A percentile compares a stretch with the other conserved stretches of the same genome.
Conservation (phyloP, 2,329 filamentous ascomycete species). For the Sarocladiaceae sp. region DNA sequence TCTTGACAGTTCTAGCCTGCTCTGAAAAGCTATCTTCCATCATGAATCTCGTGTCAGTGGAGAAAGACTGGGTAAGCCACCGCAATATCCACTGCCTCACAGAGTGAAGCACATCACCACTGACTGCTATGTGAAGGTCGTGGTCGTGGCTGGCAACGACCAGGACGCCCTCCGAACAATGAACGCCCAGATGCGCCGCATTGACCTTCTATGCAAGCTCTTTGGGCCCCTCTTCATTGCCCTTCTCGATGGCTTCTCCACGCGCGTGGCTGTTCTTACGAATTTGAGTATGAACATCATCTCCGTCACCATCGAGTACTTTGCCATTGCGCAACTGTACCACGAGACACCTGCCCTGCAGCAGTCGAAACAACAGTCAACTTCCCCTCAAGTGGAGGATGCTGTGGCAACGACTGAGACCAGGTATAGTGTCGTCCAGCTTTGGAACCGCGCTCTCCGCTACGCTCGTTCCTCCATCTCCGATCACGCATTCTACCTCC, state of each 20-base stretch:
- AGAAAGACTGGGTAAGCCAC: conserved; percentile 58
- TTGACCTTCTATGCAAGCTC: conserved; percentile 55
- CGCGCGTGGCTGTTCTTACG: conserved; percentile 38
- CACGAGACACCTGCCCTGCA: conserved; percentile 14
- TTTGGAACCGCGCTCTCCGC: background rate
- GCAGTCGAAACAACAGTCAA: background rate
- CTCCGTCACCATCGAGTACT: conserved; percentile 46
- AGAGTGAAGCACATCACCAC: too few species aligned
- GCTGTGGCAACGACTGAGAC: too few species aligned
- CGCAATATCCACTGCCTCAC: background rate
- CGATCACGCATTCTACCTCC: conserved; percentile 35
- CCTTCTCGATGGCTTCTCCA: conserved; percentile 42
- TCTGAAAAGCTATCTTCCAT: conserved; percentile 61
- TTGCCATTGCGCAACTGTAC: conserved; percentile 36
- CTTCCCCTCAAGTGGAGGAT: background rate
- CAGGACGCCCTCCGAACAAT: conserved; percentile 26
- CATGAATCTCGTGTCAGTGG: conserved; percentile 61
- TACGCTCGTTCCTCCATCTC: conserved; percentile 11
- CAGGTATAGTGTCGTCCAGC: too few species aligned
- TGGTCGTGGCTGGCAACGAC: conserved; percentile 20
- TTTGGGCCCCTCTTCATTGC: conserved; percentile 50
- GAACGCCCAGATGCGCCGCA: conserved; percentile 56
- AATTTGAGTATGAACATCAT: conserved; percentile 42
- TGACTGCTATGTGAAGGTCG: conserved; percentile 15
- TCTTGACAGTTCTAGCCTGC: conserved; percentile 50